Percentiles rank a stretch among this genome's conserved stretches.
Conservation (phyloP, 345 rosid genomes). For the Nephelium lappaceum region DNA sequence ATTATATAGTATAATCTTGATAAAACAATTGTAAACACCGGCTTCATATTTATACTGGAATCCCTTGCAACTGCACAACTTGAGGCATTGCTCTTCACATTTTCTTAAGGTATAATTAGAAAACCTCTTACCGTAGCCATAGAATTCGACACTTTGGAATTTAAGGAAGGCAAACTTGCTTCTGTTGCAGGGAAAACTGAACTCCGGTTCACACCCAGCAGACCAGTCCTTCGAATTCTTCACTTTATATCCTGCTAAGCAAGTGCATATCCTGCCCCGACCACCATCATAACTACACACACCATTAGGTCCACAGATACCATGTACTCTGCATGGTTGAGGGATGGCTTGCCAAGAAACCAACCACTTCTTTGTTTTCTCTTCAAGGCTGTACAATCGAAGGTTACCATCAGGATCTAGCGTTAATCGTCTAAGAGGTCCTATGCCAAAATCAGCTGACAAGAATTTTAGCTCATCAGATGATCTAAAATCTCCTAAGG, state of each 20-base stretch:
- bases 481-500: constrained; percentile 30
- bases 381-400: constrained; percentile 33
- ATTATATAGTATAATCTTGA: constrained; percentile 23
- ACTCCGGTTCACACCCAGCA: too few species aligned
- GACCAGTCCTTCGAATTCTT: too few species aligned
- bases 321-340: constrained; percentile 29
- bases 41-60: background rate
- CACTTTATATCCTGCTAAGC: too few species aligned
- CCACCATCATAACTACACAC: too few species aligned
- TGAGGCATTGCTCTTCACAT: too few species aligned
- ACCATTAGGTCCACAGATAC: constrained; percentile 38
- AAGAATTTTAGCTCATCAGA: constrained; percentile 23
- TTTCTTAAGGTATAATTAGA: too few species aligned
- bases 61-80: too few species aligned
- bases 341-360: constrained; percentile 26
- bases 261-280: too few species aligned
- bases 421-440: constrained; percentile 29
- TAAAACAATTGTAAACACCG: constrained; percentile 16
- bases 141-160: constrained; percentile 21
- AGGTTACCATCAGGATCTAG: constrained; percentile 47
- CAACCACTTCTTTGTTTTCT: constrained; percentile 14
- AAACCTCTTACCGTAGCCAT: constrained; percentile 20
- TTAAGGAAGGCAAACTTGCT: background rate
- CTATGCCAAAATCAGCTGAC: constrained; percentile 32
- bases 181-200: background rate